phyloP scores from a whole-genome alignment of 257 asterid species.

The Solanum paucissectum region DNA sequence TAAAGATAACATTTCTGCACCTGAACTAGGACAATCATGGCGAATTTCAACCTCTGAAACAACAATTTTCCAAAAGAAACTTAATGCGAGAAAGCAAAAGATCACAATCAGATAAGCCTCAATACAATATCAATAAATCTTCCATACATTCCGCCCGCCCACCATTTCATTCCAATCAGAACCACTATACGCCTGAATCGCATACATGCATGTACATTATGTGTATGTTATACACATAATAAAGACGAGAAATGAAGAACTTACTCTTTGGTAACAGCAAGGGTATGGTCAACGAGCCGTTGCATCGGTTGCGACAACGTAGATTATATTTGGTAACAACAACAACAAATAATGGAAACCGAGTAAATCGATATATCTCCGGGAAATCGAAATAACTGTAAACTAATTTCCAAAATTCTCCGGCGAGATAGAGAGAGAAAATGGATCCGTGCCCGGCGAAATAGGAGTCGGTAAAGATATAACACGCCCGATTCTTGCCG shows the following conservation, averaged over 20 bases:
- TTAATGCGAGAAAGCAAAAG: background rate
- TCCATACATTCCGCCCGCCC: background rate
- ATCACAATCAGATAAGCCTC: background rate
- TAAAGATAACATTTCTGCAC: background rate
- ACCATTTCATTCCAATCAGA: background rate
- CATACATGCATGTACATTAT: background rate
- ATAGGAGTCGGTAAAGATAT: background rate
- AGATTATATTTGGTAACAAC: background rate
- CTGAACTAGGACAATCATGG: background rate
- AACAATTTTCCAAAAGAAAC: background rate
- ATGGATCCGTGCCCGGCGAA: background rate
- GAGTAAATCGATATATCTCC: background rate
- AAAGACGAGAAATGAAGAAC: background rate
- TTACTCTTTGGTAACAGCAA: constrained; percentile 87
- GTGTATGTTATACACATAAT: background rate
- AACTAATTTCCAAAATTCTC: background rate
- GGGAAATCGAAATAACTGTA: background rate
- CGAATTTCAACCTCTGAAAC: background rate
- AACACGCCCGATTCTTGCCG: constrained; percentile 15
- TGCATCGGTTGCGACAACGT: constrained; percentile 55
- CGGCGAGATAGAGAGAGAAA: background rate
- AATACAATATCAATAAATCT: background rate
- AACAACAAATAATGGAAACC: background rate
- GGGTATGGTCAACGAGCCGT: constrained; percentile 81
- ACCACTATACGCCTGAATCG: background rate